Conservation (phyloP, 768 basidiomycete genomes). For the Calocera cornea region DNA sequence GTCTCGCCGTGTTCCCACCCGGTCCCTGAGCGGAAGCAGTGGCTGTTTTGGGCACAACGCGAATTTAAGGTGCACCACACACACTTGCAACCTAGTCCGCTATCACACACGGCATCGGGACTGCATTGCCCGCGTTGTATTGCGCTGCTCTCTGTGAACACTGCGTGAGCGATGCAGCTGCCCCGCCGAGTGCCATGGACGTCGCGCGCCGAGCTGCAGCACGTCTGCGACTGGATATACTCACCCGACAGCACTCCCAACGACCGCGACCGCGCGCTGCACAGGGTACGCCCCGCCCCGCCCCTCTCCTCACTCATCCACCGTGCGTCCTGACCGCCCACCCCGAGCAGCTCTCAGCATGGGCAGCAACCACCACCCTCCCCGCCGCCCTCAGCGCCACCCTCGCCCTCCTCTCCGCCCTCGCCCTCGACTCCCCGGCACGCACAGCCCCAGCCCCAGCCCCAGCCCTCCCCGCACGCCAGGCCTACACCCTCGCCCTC, state of each 20-base stretch:
- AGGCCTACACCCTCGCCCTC: slow-evolving; percentile 66
- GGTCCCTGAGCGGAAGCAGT: too few relatives aligned
- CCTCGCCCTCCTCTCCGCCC: slow-evolving; percentile 45
- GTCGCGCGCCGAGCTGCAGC: slow-evolving; percentile 51
- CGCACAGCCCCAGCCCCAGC: slow-evolving; percentile 12
- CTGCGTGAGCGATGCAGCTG: slow-evolving; percentile 47
- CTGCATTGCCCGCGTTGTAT: too few relatives aligned
- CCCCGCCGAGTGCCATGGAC: slow-evolving; percentile 77
- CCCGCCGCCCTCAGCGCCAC: slow-evolving; percentile 71
- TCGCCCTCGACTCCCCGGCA: slow-evolving; percentile 45
- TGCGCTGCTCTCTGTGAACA: too few relatives aligned
- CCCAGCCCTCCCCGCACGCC: slow-evolving; percentile 41
- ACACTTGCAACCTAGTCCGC: too few relatives aligned
- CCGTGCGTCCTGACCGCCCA: too few relatives aligned
- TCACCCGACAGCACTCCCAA: slow-evolving; percentile 45
- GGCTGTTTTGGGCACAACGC: too few relatives aligned
- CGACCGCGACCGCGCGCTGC: slow-evolving; percentile 45
- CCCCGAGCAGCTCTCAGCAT: slow-evolving; percentile 64
- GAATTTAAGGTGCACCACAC: too few relatives aligned
- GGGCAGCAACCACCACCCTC: slow-evolving; percentile 59
- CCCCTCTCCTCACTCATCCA: neutral
- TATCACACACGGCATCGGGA: too few relatives aligned
- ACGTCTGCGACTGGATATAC: slow-evolving; percentile 65
- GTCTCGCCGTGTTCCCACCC: too few relatives aligned
- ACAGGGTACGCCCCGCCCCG: slow-evolving; percentile 37